Percentiles rank a stretch among this genome's conserved stretches.
Evolutionary conservation across 805 yeast species (phyloP).

Genomic region (Metschnikowia proteae): DNA sequence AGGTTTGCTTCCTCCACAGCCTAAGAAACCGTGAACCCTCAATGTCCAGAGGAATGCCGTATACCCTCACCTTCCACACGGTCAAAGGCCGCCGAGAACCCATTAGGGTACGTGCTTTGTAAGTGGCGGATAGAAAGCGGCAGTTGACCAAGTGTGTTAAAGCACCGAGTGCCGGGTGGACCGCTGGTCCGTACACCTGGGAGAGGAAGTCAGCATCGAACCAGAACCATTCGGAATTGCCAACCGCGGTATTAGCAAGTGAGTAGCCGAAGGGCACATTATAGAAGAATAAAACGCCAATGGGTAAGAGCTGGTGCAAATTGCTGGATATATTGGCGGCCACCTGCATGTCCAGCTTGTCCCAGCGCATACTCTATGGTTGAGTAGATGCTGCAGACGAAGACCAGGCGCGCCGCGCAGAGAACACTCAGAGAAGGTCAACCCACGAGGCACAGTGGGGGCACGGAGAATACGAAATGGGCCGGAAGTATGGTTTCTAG

Average conservation of each 20-base stretch:
- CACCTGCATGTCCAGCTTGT: constrained; percentile 5
- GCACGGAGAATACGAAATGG: too few species aligned
- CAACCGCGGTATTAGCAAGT: constrained; percentile 31
- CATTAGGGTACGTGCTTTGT: constrained; percentile 12
- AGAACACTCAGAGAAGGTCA: not conserved
- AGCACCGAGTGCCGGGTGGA: constrained; percentile 29
- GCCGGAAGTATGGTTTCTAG: too few species aligned
- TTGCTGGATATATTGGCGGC: constrained; percentile 35
- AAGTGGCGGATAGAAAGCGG: constrained; percentile 45
- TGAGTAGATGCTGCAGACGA: not conserved
- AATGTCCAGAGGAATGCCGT: constrained; percentile 46
- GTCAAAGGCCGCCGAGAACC: not conserved
- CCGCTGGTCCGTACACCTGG: constrained; percentile 5
- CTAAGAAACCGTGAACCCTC: constrained; percentile 28
- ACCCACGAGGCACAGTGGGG: too few species aligned
- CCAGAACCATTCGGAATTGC: constrained; percentile 49
- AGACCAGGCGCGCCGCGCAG: not conserved
- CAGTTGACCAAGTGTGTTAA: constrained; percentile 42
- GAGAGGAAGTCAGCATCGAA: constrained; percentile 43
- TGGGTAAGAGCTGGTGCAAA: constrained; percentile 35
- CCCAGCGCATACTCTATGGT: constrained; percentile 2
- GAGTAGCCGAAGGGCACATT: constrained; percentile 41
- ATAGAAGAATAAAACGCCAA: constrained; percentile 48
- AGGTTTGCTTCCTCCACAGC: constrained; percentile 27
- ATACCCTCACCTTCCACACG: constrained; percentile 41